These are phyloP conservation scores for Mycena haematopus DNA, from an alignment of 768 basidiomycete genomes.

Conservation along the genomic window DNA sequence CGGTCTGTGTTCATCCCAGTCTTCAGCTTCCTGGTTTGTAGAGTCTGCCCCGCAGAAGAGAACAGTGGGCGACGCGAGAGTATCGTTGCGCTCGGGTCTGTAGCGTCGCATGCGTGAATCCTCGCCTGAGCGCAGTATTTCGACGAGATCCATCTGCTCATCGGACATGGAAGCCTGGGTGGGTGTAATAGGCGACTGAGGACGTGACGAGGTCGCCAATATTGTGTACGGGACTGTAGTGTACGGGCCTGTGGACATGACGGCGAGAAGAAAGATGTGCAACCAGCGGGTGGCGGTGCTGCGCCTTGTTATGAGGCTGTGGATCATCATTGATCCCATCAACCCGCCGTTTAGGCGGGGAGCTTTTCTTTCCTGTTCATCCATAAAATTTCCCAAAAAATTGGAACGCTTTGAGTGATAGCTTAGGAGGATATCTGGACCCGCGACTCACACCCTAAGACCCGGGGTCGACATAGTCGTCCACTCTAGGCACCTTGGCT, in stretches of 20 bases:
- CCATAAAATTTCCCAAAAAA: no score
- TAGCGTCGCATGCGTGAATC: constrained; percentile 25
- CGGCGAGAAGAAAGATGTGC: not conserved
- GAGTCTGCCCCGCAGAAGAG: constrained; percentile 23
- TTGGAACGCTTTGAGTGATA: no score
- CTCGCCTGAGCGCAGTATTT: constrained; percentile 28
- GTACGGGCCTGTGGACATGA: constrained; percentile 3
- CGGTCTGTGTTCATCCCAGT: constrained; percentile 26
- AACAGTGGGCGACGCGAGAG: not conserved
- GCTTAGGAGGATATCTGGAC: no score
- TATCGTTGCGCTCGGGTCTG: constrained; percentile 7
- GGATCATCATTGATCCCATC: no score
- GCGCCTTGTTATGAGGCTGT: no score
- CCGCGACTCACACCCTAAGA: no score
- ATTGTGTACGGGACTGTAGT: not conserved
- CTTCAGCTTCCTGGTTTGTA: constrained; percentile 17
- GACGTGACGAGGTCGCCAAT: constrained; percentile 3
- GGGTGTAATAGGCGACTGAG: constrained; percentile 16
- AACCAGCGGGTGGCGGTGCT: no score
- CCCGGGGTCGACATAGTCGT: no score
- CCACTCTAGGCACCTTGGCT: no score
- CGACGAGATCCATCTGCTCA: constrained; percentile 23
- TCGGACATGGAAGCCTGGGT: constrained; percentile 19
- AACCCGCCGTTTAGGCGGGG: no score
- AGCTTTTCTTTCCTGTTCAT: no score